A percentile compares a stretch with the other conserved stretches of the same genome.
These are phyloP conservation scores for Trypanosoma congolense DNA, from an alignment of 208 protist genomes.

Conservation along the genomic window DNA sequence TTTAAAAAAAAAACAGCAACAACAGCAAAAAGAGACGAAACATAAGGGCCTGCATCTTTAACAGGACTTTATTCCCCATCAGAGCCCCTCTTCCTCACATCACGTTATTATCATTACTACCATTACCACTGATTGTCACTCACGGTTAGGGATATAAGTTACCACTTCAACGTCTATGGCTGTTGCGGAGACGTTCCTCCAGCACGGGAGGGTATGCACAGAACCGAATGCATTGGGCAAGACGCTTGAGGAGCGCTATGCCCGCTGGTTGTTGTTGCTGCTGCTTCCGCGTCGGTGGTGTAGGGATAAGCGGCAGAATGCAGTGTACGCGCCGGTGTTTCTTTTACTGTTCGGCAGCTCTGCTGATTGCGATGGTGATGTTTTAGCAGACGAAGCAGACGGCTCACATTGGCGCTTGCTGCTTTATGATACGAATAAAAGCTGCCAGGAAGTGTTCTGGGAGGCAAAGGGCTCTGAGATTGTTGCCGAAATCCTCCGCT, in stretches of 20 bases:
- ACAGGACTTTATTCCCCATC: background rate
- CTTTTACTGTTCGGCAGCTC: slow-evolving; percentile 37
- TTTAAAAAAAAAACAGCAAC: too few relatives aligned
- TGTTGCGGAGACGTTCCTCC: slow-evolving; percentile 38
- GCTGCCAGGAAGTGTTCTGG: slow-evolving; percentile 22
- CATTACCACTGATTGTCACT: background rate
- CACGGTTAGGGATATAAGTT: background rate
- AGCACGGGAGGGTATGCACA: slow-evolving; percentile 33
- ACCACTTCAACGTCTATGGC: slow-evolving; percentile 30
- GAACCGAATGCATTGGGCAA: slow-evolving; percentile 21
- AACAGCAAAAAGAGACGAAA: too few relatives aligned
- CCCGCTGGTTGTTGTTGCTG: slow-evolving; percentile 32
- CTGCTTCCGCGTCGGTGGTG: slow-evolving; percentile 55
- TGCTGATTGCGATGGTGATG: slow-evolving; percentile 5
- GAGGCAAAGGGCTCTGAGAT: slow-evolving; percentile 23
- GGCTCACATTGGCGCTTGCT: slow-evolving; percentile 19
- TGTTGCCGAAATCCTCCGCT: slow-evolving; percentile 19
- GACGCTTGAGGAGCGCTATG: slow-evolving; percentile 23
- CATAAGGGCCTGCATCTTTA: too few relatives aligned
- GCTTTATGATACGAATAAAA: slow-evolving; percentile 20
- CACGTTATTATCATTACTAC: background rate
- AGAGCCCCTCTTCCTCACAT: background rate
- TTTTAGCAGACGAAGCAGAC: slow-evolving; percentile 3
- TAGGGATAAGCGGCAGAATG: slow-evolving; percentile 34
- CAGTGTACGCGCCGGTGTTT: slow-evolving; percentile 38